phyloP scores from a whole-genome alignment of 805 yeast genomes.

The Candida xyloterini region DNA sequence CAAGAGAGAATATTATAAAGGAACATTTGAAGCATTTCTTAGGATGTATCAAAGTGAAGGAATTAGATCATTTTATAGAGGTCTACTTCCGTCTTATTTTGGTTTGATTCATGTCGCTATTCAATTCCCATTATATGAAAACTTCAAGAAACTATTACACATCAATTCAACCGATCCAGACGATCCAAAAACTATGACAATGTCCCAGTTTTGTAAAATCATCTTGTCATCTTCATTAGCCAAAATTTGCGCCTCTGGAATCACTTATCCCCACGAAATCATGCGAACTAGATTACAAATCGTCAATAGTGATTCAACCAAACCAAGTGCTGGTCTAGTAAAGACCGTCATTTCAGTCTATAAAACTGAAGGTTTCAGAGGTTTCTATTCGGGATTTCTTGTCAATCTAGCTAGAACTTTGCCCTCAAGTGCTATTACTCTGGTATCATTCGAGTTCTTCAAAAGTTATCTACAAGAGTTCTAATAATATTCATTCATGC shows the following conservation, averaged over 20 bases:
- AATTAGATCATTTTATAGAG: slow-evolving; percentile 75
- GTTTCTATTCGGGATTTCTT: slow-evolving; percentile 86
- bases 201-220: slow-evolving; percentile 37
- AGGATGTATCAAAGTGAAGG: slow-evolving; percentile 84
- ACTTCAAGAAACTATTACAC: slow-evolving; percentile 56
- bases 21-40: slow-evolving; percentile 79
- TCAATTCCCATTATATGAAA: slow-evolving; percentile 92
- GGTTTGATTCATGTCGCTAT: slow-evolving; percentile 93
- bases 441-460: slow-evolving; percentile 86
- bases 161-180: slow-evolving; percentile 11
- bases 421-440: slow-evolving; percentile 93
- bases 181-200: slow-evolving; percentile 8
- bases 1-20: slow-evolving; percentile 49
- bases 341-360: slow-evolving; percentile 42
- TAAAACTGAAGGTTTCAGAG: slow-evolving; percentile 68
- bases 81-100: slow-evolving; percentile 83
- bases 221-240: slow-evolving; percentile 72
- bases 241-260: slow-evolving; percentile 82
- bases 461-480: slow-evolving; percentile 45
- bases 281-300: slow-evolving; percentile 88
- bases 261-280: slow-evolving; percentile 95
- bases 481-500: slow-evolving; percentile 1
- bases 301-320: slow-evolving; percentile 29
- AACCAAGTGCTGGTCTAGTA: slow-evolving; percentile 22
- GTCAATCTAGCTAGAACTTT: slow-evolving; percentile 87